Conservation (phyloP, 768 basidiomycete species). For the Lactarius vividus region DNA sequence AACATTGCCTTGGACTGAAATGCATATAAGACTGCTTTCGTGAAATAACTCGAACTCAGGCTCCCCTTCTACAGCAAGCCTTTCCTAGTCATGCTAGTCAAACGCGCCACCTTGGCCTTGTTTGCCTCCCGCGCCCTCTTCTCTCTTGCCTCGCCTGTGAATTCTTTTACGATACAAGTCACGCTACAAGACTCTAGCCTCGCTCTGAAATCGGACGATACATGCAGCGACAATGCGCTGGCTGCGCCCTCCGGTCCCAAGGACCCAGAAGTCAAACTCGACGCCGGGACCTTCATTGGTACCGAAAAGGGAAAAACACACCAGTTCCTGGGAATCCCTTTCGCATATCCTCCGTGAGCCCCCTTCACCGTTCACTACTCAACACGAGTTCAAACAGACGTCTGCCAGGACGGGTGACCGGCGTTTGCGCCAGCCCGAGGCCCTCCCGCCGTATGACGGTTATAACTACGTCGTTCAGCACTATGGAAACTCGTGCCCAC, state of each 20-base stretch:
- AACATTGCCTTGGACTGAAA: not conserved
- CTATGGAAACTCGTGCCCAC: slow-evolving; percentile 32
- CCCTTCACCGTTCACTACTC: not conserved
- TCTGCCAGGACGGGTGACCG: slow-evolving; percentile 34
- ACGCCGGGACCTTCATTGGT: slow-evolving; percentile 35
- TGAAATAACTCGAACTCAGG: not conserved
- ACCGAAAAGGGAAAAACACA: slow-evolving; percentile 29
- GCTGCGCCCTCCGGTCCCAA: not conserved
- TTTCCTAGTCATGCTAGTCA: slow-evolving; percentile 8
- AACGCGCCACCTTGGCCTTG: slow-evolving; percentile 11
- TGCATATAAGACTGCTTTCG: not conserved
- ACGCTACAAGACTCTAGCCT: not conserved
- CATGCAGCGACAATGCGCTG: not conserved
- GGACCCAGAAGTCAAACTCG: slow-evolving; percentile 31
- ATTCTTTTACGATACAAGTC: not conserved
- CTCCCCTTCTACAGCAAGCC: not conserved
- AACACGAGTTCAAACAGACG: too few species aligned
- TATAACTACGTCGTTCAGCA: slow-evolving; percentile 15
- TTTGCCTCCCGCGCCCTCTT: slow-evolving; percentile 13
- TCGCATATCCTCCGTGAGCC: slow-evolving; percentile 40
- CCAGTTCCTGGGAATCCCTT: slow-evolving; percentile 43
- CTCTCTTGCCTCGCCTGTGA: slow-evolving; percentile 11
- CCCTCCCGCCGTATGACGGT: slow-evolving; percentile 23
- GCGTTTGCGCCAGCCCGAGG: slow-evolving; percentile 38
- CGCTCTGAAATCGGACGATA: not conserved